A percentile compares a stretch with the other conserved stretches of the same genome.
phyloP scores from a whole-genome alignment of 1,284 basidiomycete species.

The Trichosporon ovoides region DNA sequence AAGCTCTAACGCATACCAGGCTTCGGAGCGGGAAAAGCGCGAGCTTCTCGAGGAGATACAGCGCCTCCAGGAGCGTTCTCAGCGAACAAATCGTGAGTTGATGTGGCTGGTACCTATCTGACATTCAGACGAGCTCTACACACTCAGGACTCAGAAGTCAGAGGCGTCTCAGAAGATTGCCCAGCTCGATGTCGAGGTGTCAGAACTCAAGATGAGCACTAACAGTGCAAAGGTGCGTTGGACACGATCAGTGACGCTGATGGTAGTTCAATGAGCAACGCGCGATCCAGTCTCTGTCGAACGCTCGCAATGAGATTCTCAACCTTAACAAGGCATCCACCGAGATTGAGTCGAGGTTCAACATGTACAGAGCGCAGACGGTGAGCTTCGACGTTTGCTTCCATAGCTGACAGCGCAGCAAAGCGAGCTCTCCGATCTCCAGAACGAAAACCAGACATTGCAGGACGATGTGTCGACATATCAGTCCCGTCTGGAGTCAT shows the following conservation, averaged over 20 bases:
- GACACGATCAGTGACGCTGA: background rate
- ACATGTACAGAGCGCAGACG: conserved; percentile 38
- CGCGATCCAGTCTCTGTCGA: conserved; percentile 33
- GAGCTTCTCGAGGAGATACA: conserved; percentile 42
- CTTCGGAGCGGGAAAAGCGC: conserved; percentile 42
- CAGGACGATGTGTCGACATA: conserved; percentile 28
- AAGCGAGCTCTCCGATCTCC: conserved; percentile 33
- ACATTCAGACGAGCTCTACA: conserved; percentile 42
- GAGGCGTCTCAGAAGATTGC: conserved; percentile 61
- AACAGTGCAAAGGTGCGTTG: conserved; percentile 39
- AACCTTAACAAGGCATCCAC: conserved; percentile 33
- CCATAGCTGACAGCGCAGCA: conserved; percentile 22
- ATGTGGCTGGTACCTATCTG: background rate
- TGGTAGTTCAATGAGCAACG: conserved; percentile 42
- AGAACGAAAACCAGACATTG: conserved; percentile 35
- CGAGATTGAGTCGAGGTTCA: conserved; percentile 41
- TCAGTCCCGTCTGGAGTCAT: conserved; percentile 21
- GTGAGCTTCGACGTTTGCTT: conserved; percentile 21
- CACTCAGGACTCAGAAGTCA: conserved; percentile 34
- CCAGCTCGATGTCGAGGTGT: conserved; percentile 75
- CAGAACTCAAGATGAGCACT: conserved; percentile 71
- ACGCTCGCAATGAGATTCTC: conserved; percentile 37
- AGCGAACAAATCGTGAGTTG: conserved; percentile 33
- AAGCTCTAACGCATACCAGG: conserved; percentile 14
- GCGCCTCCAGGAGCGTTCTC: conserved; percentile 32